Base-by-base conservation (phyloP, 371 early-diverging fungal genomes). In the Rhizopus sp. region DNA sequence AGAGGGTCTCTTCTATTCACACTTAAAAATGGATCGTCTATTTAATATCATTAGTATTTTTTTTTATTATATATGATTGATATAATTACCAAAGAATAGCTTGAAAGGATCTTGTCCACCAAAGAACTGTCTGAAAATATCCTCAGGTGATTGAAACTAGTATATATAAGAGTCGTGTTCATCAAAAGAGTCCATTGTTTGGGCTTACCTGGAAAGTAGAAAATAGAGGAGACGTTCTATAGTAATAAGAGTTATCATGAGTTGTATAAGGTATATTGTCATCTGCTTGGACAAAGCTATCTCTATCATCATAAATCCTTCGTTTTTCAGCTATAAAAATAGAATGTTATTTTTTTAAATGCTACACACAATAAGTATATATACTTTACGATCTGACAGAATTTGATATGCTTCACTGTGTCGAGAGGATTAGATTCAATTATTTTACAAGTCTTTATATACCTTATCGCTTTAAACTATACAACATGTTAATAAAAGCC, bases 381-480 rank as follows among this genome's bases (percentile, higher is more conserved):
- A 46, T n/a, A 33, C 34, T 49, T 58, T 63, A 63, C 63, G 63
- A 53, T 63, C 63, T 7, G 59, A 58, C 15, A 63, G 34, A 7
- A 63, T 44, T 49, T 63, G 63, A 39, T 63, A 63, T 13, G 63
- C 59, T 40, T 63, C 63, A 50, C 59, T 63, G n/a, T 13, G n/a
- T 1, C 10, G 3, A 42, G 35, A 45, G 17, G 23, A 37, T 16
- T 7, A 35, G 10, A 17, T 13, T 41, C 4, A 23, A 34, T 5
- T 23, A n/a, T 8, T 15, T 9, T 16, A 40, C n/a, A 16, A 31
- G 3, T 0, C 35, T 32, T 16, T 23, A n/a, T 44, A 31, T 46
- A 63, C 63, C 59, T 63, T 48, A 63, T 49, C 10, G 37, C 57
- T 33, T 63, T 63, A 38, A 63, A 63, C 58, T 63, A 23, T 34